A percentile compares a stretch with the other conserved stretches of the same genome.
These are phyloP conservation scores for Didymella segeticola DNA, from an alignment of 2,329 filamentous ascomycete species.

Conservation along the genomic window DNA sequence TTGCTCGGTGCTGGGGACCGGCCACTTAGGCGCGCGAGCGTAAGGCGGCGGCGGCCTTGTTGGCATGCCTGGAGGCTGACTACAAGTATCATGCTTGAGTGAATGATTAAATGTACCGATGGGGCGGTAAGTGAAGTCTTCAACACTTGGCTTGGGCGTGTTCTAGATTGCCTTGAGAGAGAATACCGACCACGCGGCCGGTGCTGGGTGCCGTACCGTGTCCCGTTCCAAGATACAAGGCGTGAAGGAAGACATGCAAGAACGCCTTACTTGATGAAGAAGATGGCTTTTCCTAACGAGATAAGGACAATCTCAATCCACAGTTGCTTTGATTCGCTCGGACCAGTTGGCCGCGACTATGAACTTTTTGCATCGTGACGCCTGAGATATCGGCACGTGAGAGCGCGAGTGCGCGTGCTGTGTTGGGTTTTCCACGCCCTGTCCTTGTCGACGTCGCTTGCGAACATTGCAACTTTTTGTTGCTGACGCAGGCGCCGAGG, in stretches of 20 bases:
- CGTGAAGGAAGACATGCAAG: background rate
- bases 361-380: constrained; percentile 1
- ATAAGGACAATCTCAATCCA: background rate
- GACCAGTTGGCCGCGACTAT: background rate
- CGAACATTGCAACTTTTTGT: constrained; percentile 1
- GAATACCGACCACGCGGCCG: background rate
- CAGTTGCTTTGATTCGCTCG: background rate
- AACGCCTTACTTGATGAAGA: background rate
- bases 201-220: background rate
- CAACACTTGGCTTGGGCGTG: background rate
- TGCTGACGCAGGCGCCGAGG: background rate
- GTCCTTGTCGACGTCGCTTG: background rate
- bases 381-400: constrained; percentile 2
- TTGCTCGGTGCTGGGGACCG: background rate
- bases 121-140: background rate
- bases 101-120: background rate
- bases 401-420: constrained; percentile 13
- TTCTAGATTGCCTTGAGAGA: background rate
- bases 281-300: background rate
- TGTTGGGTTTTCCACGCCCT: background rate
- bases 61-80: background rate
- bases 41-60: background rate
- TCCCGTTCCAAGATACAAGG: background rate
- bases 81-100: background rate
- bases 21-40: background rate